Percentiles rank a stretch among this genome's conserved stretches.
phyloP scores from a whole-genome alignment of 352 stramenopile species.

The Phytopythium cucurbitacearum region DNA sequence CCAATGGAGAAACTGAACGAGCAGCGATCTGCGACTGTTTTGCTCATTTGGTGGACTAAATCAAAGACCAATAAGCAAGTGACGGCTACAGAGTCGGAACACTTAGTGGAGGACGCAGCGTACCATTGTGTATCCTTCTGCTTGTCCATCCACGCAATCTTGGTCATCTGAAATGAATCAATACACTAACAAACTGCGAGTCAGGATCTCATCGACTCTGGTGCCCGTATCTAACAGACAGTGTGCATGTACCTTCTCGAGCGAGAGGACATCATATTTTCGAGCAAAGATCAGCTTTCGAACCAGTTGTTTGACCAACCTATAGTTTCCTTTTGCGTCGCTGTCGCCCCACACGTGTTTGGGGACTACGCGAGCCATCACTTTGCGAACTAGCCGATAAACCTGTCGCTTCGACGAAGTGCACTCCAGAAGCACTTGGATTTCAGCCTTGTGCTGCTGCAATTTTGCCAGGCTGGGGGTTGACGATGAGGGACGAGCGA shows the following conservation, averaged over 20 bases:
- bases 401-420: slow-evolving; percentile 40
- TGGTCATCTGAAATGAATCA: slow-evolving; percentile 34
- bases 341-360: slow-evolving; percentile 49
- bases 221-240: not conserved
- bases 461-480: slow-evolving; percentile 21
- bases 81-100: not conserved
- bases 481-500: not conserved
- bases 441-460: slow-evolving; percentile 48
- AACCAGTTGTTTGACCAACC: slow-evolving; percentile 40
- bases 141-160: slow-evolving; percentile 33
- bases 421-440: slow-evolving; percentile 36
- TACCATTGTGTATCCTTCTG: slow-evolving; percentile 26
- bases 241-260: slow-evolving; percentile 36
- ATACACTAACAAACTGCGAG: slow-evolving; percentile 20
- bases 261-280: slow-evolving; percentile 53
- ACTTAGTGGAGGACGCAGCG: too few species aligned
- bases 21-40: slow-evolving; percentile 32
- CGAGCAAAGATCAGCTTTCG: slow-evolving; percentile 39
- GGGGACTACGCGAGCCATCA: slow-evolving; percentile 46
- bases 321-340: slow-evolving; percentile 41
- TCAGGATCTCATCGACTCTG: not conserved
- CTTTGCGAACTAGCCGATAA: slow-evolving; percentile 42
- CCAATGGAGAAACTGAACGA: slow-evolving; percentile 41
- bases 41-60: slow-evolving; percentile 55
- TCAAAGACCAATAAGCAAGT: not conserved